Base-by-base conservation (phyloP, 345 rosid species). In the Psidium friedrichsthalianum region DNA sequence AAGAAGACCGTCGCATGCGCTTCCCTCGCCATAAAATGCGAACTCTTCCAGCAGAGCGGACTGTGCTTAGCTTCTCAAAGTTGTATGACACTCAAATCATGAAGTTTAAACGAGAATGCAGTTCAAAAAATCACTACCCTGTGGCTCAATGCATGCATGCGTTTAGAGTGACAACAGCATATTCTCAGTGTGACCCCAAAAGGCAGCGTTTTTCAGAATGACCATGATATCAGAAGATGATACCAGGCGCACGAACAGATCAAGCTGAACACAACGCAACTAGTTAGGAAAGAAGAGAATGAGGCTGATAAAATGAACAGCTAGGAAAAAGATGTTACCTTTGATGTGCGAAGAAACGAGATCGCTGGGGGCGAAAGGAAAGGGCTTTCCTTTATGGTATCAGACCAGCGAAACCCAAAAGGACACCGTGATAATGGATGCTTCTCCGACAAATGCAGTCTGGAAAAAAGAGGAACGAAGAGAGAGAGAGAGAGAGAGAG, bases 401-500 rank as follows among this genome's bases (percentile, higher is more conserved):
- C 80, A 69, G 47, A 69, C 80, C 80, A 42, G 24, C 5, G 80
- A 69, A 69, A 69, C 40, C 80, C 36, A 69, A 69, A 36, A 69
- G 80, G 80, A 69, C 4, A 8, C 25, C 80, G 18, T 20, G 80
- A 69, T 69, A 18, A 36, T 11, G 47, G 25, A 20, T 69, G 25
- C 47, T 69, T 18, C 80, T 36, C 80, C 80, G 80, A 36, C 80
- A 69, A 69, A 69, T 69, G 80, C 80, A 69, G 80, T 36, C 80
- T 36, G 25, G 25, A 69, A 36, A 64, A 69, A 32, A 20, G 12
- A 51, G 12, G 52, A 74, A 32, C 20, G 59, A 74, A 57, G 44
- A 42, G 44, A 42, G 44, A 84, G 86, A 80, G 86, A 81, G 74
- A 86, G 74, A 57, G 84, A 84, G 86, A 51, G 81, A 81, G 88